phyloP scores from a whole-genome alignment of 345 rosid species.

The Mercurialis annua region DNA sequence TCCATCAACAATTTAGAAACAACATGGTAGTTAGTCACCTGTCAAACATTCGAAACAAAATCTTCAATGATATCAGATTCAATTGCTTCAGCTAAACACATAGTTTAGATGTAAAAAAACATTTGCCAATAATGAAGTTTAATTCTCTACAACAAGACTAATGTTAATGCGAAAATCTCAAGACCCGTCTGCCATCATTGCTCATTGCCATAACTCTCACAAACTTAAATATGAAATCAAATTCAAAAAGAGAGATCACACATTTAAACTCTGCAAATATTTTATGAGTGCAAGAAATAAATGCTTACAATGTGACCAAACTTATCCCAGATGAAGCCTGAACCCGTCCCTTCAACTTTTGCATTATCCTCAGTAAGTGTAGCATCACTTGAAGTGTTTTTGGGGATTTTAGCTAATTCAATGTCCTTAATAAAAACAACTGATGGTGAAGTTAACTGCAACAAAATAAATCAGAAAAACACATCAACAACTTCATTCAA shows the following conservation, averaged over 20 bases:
- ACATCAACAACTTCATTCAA: not conserved
- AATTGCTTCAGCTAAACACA: not conserved
- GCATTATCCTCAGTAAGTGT: slow-evolving; percentile 35
- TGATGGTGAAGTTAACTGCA: slow-evolving; percentile 66
- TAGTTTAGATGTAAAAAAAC: not conserved
- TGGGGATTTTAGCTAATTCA: slow-evolving; percentile 47
- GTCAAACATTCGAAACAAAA: slow-evolving; percentile 17
- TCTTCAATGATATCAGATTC: not conserved
- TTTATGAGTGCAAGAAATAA: slow-evolving; percentile 1
- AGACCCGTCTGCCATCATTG: not conserved
- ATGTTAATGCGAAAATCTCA: not conserved
- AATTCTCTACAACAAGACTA: not conserved
- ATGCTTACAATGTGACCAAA: slow-evolving; percentile 86
- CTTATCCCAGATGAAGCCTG: slow-evolving; percentile 93
- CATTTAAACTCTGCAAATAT: not conserved
- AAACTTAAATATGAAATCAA: not conserved
- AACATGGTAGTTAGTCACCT: slow-evolving; percentile 91
- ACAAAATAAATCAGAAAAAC: not conserved
- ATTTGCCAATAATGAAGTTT: not conserved
- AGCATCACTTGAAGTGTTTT: slow-evolving; percentile 28
- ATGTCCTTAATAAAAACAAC: slow-evolving; percentile 73
- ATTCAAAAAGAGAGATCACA: not conserved
- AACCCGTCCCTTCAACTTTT: slow-evolving; percentile 82
- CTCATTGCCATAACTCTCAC: not conserved
- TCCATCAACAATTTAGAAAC: slow-evolving; percentile 76